Base-by-base conservation (phyloP, 768 basidiomycete species). In the Suillus alpinus region DNA sequence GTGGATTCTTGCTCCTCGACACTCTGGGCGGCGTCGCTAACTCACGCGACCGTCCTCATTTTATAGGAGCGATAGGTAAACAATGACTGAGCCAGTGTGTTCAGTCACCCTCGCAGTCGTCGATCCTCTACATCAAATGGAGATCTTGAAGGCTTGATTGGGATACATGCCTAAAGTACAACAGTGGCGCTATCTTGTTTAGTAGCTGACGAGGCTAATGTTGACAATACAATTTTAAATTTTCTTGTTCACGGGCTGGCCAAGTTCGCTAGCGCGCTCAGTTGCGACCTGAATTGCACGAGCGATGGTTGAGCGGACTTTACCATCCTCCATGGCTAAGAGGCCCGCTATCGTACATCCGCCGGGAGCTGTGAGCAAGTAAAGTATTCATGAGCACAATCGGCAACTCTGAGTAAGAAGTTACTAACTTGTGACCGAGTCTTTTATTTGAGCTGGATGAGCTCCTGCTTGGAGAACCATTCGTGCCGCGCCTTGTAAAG, bases 301-400 rank as follows among this genome's bases (percentile, higher is more conserved):
- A 18, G 97, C 96, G 69, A 99, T 95, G 0, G 95, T 98, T 0
- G 93, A 95, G 23, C 97, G 83, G 16, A 99, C 89, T 66, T 85
- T 80, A 0, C 96, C 96, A 65, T 99, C 97, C 74, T 99, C 97
- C 72, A 99, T 82, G 0, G 93, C 89, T 20, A 99, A 78, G 31
- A 99, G 77, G n/a, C 97, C 97, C 3, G 97, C 97, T 65, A 99
- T 98, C 0, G 97, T 99, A 68, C 95, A 97, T 50, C 97, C 97
- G 59, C 96, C 97, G 0, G 97, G 97, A 41, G 97, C 96, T 98
- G 63, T 34, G 51, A 56, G 18, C 36, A 23, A 29, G 18, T 10
- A n/a, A 37, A 59, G n/a, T 31, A 7, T 68, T 52, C 18, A 53
- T 60, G 16, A 68, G 40, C 13, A 9, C 3, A 2, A 44, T 50